Evolutionary conservation across 257 asterid species (phyloP).

Genomic region (Dorcoceras hygrometricum): DNA sequence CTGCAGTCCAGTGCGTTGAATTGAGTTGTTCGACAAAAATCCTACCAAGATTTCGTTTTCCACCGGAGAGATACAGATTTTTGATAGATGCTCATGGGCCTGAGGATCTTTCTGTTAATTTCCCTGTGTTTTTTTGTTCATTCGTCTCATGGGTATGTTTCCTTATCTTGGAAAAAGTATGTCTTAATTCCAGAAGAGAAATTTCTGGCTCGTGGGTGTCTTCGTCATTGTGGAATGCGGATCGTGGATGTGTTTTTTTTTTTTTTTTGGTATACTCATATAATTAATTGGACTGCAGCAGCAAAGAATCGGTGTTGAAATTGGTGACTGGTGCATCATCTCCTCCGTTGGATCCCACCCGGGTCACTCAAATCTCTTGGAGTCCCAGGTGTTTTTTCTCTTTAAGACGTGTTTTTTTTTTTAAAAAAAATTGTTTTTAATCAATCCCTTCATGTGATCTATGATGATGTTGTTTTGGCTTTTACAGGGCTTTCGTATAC

Average conservation of each 20-base stretch:
- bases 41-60: not conserved
- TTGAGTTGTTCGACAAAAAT: not conserved
- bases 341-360: slow-evolving; percentile 66
- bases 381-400: slow-evolving; percentile 59
- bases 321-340: slow-evolving; percentile 41
- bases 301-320: slow-evolving; percentile 46
- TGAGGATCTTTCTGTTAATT: slow-evolving; percentile 33
- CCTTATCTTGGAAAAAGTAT: not conserved
- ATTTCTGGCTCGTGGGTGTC: not conserved
- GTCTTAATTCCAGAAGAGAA: not conserved
- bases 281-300: slow-evolving; percentile 19
- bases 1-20: not conserved
- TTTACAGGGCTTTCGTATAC: slow-evolving; percentile 71
- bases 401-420: not conserved
- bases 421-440: not conserved
- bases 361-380: slow-evolving; percentile 85
- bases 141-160: slow-evolving; percentile 42
- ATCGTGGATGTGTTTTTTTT: slow-evolving; percentile 29
- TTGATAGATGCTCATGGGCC: slow-evolving; percentile 37
- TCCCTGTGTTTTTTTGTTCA: slow-evolving; percentile 42
- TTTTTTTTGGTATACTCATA: not conserved
- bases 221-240: slow-evolving; percentile 21
- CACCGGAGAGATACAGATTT: not conserved
- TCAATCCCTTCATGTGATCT: not conserved
- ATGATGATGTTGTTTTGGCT: slow-evolving; percentile 23